Evolutionary conservation across 139 green algal genomes (phyloP), one percentile per base, ranked within the genome.

Genomic region (Picochlorum costavermella): DNA sequence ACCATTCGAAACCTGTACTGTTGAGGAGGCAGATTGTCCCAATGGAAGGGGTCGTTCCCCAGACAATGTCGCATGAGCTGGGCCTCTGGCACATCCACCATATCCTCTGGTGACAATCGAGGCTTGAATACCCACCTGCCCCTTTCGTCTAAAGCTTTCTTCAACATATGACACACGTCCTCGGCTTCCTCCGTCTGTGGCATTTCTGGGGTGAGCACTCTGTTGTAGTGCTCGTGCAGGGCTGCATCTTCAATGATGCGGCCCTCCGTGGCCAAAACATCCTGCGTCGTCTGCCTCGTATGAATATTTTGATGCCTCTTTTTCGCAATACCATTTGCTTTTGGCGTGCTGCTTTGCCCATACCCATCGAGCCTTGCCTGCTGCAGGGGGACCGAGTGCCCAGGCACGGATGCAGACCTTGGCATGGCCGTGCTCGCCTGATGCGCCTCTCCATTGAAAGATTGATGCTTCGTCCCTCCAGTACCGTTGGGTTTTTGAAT

Each of bases 101-200:
- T 53, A 64, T 77, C 43, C 65, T 78, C 68, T 8, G 50, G 71
- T 12, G 25, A 51, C 43, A 57, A 31, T 29, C 36, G 28, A 10
- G 76, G 70, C 44, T 65, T 69, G 74, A 95, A 98, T 20, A 97
- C 77, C 85, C 91, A 98, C 67, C 90, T 90, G 25, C 71, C 31
- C 25, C 92, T 67, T 70, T 96, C 59, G 57, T 90, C 79, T 44
- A 96, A 64, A 61, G 76, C 87, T 74, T 96, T 78, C 59, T 88
- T 62, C n/a, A 98, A 70, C 76, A 94, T 85, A 46, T 44, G 59
- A 59, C 64, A 95, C 45, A 93, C 82, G 45, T 91, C 86, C 66
- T 91, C 82, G 26, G 68, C 81, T 69, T 92, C 86, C 43, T 92
- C 86, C 1, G 67, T 83, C 12, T 78, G 69, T 17, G 58, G 51